Base-by-base conservation (phyloP, 2,329 filamentous ascomycete species). In the Aspergillus novoparasiticus region DNA sequence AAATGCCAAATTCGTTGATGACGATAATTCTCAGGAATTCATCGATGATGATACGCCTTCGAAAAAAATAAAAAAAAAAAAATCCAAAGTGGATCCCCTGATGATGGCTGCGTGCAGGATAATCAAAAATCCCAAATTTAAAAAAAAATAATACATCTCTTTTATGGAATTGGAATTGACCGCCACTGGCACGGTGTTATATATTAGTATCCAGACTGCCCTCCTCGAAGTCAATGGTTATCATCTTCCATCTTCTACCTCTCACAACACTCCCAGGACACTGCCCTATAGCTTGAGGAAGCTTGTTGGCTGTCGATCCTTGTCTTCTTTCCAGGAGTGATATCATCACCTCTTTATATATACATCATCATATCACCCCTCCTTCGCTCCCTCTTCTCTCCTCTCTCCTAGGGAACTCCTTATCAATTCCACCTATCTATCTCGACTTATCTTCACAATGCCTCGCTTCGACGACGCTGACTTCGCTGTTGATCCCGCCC, bases 381-480 rank as follows among this genome's bases (percentile, higher is more conserved):
- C 59, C 43, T 59, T n/a, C 57, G 45, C 23, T 45, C 32, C n/a
- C 36, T 23, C n/a, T 46, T 26, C 28, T 41, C 26, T 56, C 34
- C 26, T 57, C 41, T 11, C n/a, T 5, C 43, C 43, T 23, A 45
- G n/a, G 9, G 21, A n/a, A 12, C 28, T 30, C 9, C 14, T 19
- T 14, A 48, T 48, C 45, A 48, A 14, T 48, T 48, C 45, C 12
- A 28, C 11, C 45, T n/a, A 48, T 28, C 28, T 61, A 63, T 58
- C 60, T 67, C 28, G 64, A 59, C 64, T 70, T 61, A 58, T 43
- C 21, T 46, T 67, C 79, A 86, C 68, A 65, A 89, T 90, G 87
- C 82, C 87, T 80, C 79, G 81, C 68, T 86, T 85, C 72, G 85
- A 88, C 66, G 85, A 89, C 66, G 78, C 81, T 66, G 85, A 88